Conservation (phyloP, 768 basidiomycete species). For the Rhizopogon sp. region DNA sequence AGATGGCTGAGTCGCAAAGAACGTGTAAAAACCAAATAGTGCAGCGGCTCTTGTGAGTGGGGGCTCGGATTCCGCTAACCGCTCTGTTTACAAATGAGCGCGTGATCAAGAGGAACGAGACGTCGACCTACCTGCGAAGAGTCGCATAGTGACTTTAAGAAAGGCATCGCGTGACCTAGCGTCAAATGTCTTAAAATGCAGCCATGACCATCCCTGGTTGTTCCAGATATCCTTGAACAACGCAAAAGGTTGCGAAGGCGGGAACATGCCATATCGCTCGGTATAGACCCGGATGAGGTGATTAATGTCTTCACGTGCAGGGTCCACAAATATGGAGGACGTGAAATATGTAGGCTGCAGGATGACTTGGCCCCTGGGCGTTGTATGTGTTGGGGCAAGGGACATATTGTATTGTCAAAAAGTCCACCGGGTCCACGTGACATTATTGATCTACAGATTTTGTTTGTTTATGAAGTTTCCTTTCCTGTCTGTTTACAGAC, state of each 20-base stretch:
- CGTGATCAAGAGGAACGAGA: not conserved
- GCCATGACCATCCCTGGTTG: slow-evolving; percentile 64
- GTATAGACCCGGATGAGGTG: slow-evolving; percentile 48
- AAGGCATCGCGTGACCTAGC: slow-evolving; percentile 59
- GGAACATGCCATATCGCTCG: slow-evolving; percentile 37
- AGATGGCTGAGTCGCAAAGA: slow-evolving; percentile 64
- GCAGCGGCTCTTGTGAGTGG: slow-evolving; percentile 55
- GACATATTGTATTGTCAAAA: slow-evolving; percentile 25
- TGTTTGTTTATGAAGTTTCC: slow-evolving; percentile 9
- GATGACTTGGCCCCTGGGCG: slow-evolving; percentile 52
- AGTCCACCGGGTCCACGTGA: not conserved
- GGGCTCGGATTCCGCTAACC: slow-evolving; percentile 41
- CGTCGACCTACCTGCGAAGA: slow-evolving; percentile 57
- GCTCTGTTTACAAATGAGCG: slow-evolving; percentile 37
- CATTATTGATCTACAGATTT: not conserved
- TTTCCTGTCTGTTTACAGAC: slow-evolving; percentile 15
- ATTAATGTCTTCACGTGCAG: slow-evolving; percentile 60
- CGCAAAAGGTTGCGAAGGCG: slow-evolving; percentile 46
- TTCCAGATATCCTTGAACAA: slow-evolving; percentile 72
- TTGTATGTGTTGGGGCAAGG: slow-evolving; percentile 50
- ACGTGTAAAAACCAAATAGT: slow-evolving; percentile 66
- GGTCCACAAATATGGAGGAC: slow-evolving; percentile 64
- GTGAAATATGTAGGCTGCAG: slow-evolving; percentile 78
- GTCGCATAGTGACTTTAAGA: slow-evolving; percentile 49
- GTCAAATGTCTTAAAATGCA: slow-evolving; percentile 74